phyloP scores from a whole-genome alignment of 441 rosid genomes.

The Mallotus japonicus region DNA sequence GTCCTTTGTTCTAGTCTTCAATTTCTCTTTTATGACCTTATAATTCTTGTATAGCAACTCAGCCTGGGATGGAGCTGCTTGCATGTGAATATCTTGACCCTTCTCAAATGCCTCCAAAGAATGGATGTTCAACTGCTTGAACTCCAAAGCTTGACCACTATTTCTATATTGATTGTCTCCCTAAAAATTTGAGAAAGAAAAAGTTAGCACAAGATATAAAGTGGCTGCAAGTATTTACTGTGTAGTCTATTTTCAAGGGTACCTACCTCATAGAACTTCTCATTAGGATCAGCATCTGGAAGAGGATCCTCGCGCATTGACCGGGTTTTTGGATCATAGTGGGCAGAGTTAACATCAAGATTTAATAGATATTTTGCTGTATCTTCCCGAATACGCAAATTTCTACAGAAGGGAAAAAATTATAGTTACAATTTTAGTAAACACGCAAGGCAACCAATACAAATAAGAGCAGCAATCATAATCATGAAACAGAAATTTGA shows the following conservation, averaged over 20 bases:
- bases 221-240: neutral
- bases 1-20: constrained; percentile 64
- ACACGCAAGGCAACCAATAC: neutral
- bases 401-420: constrained; percentile 31
- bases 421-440: neutral
- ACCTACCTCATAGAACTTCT: constrained; percentile 51
- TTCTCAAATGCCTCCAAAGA: constrained; percentile 91
- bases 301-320: constrained; percentile 72
- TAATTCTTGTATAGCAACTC: constrained; percentile 63
- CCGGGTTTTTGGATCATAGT: constrained; percentile 87
- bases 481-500: neutral
- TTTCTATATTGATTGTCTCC: constrained; percentile 80
- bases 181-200: constrained; percentile 31
- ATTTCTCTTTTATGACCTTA: constrained; percentile 62
- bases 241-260: neutral
- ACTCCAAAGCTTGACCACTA: constrained; percentile 89
- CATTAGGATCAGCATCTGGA: constrained; percentile 69
- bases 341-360: constrained; percentile 79
- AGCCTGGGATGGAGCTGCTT: constrained; percentile 93
- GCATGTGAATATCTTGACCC: constrained; percentile 91
- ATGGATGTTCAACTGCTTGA: constrained; percentile 74
- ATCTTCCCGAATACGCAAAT: constrained; percentile 88
- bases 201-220: neutral
- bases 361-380: constrained; percentile 83
- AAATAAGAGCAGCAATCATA: constrained; percentile 5